phyloP scores from a whole-genome alignment of 2,329 filamentous ascomycete genomes.

The Diaporthe vaccinii region DNA sequence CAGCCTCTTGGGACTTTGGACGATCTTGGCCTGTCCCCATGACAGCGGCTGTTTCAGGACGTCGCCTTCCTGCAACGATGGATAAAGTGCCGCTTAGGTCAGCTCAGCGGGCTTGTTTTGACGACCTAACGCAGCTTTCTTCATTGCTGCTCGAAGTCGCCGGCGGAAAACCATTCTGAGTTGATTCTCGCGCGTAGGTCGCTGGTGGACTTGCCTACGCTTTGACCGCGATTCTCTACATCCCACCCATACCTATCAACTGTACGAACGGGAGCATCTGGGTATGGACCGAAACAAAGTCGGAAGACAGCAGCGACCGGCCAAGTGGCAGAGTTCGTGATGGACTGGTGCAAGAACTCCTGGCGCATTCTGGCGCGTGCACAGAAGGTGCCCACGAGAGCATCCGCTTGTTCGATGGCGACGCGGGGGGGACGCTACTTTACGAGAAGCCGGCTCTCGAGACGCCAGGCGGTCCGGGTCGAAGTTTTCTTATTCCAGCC shows the following conservation, averaged over 20 bases:
- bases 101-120: constrained; percentile 6
- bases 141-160: neutral
- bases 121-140: constrained; percentile 10
- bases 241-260: neutral
- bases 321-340: constrained; percentile 5
- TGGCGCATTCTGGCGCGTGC: neutral
- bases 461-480: constrained; percentile 21
- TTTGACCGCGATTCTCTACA: neutral
- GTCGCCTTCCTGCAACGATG: constrained; percentile 1
- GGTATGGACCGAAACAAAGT: neutral
- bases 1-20: constrained; percentile 9
- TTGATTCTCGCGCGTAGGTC: neutral
- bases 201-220: neutral
- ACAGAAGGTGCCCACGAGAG: neutral
- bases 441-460: neutral
- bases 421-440: neutral
- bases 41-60: constrained; percentile 36
- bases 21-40: constrained; percentile 19
- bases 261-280: too few relatives aligned
- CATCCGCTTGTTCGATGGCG: neutral
- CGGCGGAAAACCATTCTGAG: neutral
- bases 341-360: neutral
- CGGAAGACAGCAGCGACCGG: neutral
- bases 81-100: constrained; percentile 29
- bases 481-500: constrained; percentile 8